phyloP scores from a whole-genome alignment of 495 filamentous ascomycete genomes.

The Cryomyces minteri region DNA sequence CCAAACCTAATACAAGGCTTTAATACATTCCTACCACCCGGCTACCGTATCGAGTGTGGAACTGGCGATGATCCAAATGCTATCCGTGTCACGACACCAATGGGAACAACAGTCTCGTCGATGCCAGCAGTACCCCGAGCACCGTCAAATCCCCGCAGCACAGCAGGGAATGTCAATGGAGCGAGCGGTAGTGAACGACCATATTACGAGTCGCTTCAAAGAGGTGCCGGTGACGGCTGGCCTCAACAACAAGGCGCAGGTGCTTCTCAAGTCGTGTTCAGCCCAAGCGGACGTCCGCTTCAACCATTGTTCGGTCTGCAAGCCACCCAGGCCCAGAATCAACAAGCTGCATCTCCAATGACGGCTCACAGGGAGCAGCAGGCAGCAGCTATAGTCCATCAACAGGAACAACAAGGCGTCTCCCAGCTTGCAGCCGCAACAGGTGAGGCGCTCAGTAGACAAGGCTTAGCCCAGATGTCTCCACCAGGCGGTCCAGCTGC shows the following conservation, averaged over 20 bases:
- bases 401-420: constrained; percentile 67
- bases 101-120: constrained; percentile 50
- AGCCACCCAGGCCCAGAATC: constrained; percentile 17
- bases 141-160: constrained; percentile 25
- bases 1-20: constrained; percentile 96
- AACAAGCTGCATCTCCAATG: constrained; percentile 13
- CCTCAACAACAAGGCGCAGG: constrained; percentile 2
- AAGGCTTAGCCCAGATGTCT: constrained; percentile 5
- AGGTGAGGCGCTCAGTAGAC: constrained; percentile 14
- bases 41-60: constrained; percentile 94
- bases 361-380: constrained; percentile 23
- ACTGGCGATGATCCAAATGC: constrained; percentile 80
- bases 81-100: constrained; percentile 93
- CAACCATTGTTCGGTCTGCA: constrained; percentile 17
- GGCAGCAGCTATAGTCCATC: constrained; percentile 38
- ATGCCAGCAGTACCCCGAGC: constrained; percentile 33
- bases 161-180: constrained; percentile 10
- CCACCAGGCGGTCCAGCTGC: constrained; percentile 22
- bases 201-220: constrained; percentile 8
- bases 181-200: constrained; percentile 4
- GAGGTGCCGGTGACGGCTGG: constrained; percentile 7
- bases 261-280: constrained; percentile 15
- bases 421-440: constrained; percentile 50
- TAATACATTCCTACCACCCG: constrained; percentile 94
- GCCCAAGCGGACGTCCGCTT: constrained; percentile 13